These are phyloP conservation scores for Heimioporus sp. DNA, from an alignment of 768 basidiomycete genomes.

Conservation along the genomic window DNA sequence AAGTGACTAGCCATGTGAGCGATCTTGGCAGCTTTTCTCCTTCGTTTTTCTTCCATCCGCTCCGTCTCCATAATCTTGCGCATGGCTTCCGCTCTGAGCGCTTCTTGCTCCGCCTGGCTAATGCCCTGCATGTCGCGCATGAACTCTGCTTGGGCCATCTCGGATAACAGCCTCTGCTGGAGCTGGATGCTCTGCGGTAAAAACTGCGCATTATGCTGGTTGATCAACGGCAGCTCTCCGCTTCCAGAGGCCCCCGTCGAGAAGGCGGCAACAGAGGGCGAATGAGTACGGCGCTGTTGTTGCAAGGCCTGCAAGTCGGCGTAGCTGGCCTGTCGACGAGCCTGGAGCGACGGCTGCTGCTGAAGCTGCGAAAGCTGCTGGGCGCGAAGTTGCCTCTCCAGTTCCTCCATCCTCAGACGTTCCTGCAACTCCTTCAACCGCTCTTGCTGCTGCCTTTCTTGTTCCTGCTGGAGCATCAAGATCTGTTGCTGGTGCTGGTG, in stretches of 20 bases:
- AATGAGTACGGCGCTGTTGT: constrained; percentile 53
- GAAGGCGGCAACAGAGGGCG: constrained; percentile 40
- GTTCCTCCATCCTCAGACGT: constrained; percentile 60
- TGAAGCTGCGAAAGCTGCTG: constrained; percentile 51
- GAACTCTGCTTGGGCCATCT: constrained; percentile 71
- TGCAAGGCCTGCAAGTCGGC: constrained; percentile 49
- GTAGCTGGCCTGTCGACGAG: constrained; percentile 40
- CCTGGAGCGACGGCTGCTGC: constrained; percentile 38
- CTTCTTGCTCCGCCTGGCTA: constrained; percentile 63
- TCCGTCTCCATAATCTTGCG: constrained; percentile 91
- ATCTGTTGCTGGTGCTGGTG: constrained; percentile 74
- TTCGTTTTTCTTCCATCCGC: constrained; percentile 80
- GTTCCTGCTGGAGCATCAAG: constrained; percentile 64
- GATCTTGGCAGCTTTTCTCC: constrained; percentile 81
- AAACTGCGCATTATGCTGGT: constrained; percentile 54
- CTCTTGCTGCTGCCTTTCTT: constrained; percentile 57
- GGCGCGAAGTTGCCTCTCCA: constrained; percentile 60
- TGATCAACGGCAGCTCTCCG: constrained; percentile 35
- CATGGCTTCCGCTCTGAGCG: constrained; percentile 74
- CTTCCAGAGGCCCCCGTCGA: constrained; percentile 10
- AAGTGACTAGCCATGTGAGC: constrained; percentile 69
- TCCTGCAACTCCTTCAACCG: constrained; percentile 61
- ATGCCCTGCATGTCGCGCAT: constrained; percentile 61
- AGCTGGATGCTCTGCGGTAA: constrained; percentile 65
- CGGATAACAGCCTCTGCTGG: constrained; percentile 74